phyloP scores from a whole-genome alignment of 2,329 filamentous ascomycete genomes.

The Verticillium tricorpus region DNA sequence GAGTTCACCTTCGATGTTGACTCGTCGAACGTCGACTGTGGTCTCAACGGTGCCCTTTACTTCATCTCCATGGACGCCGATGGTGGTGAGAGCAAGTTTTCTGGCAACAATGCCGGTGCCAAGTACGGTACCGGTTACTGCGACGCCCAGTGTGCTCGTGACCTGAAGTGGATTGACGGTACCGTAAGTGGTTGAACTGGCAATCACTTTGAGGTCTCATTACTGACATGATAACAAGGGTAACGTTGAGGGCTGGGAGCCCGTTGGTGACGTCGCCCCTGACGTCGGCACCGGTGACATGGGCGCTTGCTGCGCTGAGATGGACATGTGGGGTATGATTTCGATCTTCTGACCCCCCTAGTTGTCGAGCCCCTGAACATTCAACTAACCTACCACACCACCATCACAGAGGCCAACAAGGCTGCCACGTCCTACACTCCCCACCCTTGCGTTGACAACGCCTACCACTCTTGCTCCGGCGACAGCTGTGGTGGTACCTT shows the following conservation, averaged over 20 bases:
- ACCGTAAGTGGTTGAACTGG: constrained; percentile 15
- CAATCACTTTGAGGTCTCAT: neutral
- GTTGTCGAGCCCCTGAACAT: neutral
- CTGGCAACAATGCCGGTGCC: constrained; percentile 46
- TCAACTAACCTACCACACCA: neutral
- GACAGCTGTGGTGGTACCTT: constrained; percentile 50
- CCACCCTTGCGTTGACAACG: constrained; percentile 53
- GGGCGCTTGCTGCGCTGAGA: constrained; percentile 59
- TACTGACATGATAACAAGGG: constrained; percentile 24
- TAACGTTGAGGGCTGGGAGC: constrained; percentile 46
- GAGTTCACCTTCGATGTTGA: constrained; percentile 72
- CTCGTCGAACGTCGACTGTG: constrained; percentile 62
- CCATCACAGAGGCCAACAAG: constrained; percentile 51
- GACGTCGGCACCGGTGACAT: constrained; percentile 47
- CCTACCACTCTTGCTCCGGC: constrained; percentile 45
- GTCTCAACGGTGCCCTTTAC: constrained; percentile 69
- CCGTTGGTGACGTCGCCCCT: constrained; percentile 9
- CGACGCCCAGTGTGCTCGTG: constrained; percentile 47
- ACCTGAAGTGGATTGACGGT: constrained; percentile 55
- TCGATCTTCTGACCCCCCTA: neutral
- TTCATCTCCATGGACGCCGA: constrained; percentile 58
- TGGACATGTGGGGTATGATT: constrained; percentile 47
- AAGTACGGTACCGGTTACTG: constrained; percentile 56
- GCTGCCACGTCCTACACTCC: constrained; percentile 61
- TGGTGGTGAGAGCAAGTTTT: constrained; percentile 46